Conservation (phyloP, 495 filamentous ascomycete genomes). For the Chaetomium tenue region DNA sequence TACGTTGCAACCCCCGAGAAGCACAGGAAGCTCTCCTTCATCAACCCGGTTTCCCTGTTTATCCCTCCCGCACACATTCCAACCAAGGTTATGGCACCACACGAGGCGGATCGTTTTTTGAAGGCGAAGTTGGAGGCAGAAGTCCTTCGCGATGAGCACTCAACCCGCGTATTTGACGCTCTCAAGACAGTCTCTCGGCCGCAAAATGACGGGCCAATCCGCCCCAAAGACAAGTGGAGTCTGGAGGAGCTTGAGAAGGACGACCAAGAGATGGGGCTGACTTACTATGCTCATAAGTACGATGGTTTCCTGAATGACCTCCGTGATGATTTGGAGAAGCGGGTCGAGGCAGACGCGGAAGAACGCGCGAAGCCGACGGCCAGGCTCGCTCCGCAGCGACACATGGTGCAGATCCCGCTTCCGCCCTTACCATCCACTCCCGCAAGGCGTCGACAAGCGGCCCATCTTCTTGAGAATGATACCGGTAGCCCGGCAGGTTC, state of each 20-base stretch:
- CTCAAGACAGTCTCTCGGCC: neutral
- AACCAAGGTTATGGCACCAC: slow-evolving; percentile 20
- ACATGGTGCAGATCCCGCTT: slow-evolving; percentile 13
- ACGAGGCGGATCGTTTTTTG: slow-evolving; percentile 16
- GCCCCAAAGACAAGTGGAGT: slow-evolving; percentile 9
- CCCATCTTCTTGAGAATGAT: neutral
- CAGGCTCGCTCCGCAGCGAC: neutral
- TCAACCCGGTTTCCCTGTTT: slow-evolving; percentile 30
- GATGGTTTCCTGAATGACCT: slow-evolving; percentile 20
- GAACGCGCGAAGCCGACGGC: neutral
- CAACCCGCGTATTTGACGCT: slow-evolving; percentile 17
- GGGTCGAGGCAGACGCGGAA: slow-evolving; percentile 6
- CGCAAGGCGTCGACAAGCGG: neutral
- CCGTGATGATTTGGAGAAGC: slow-evolving; percentile 21
- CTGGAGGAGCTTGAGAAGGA: slow-evolving; percentile 21
- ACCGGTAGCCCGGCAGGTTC: neutral
- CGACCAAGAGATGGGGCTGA: slow-evolving; percentile 27
- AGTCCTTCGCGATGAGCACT: slow-evolving; percentile 20
- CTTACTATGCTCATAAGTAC: slow-evolving; percentile 21
- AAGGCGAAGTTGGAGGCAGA: slow-evolving; percentile 21
- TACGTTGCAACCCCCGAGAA: slow-evolving; percentile 32
- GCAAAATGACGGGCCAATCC: neutral
- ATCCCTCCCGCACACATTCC: slow-evolving; percentile 25
- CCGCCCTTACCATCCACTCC: slow-evolving; percentile 9
- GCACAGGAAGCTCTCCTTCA: slow-evolving; percentile 29